Conservation (phyloP, 768 basidiomycete genomes). For the Lentinula edodes region DNA sequence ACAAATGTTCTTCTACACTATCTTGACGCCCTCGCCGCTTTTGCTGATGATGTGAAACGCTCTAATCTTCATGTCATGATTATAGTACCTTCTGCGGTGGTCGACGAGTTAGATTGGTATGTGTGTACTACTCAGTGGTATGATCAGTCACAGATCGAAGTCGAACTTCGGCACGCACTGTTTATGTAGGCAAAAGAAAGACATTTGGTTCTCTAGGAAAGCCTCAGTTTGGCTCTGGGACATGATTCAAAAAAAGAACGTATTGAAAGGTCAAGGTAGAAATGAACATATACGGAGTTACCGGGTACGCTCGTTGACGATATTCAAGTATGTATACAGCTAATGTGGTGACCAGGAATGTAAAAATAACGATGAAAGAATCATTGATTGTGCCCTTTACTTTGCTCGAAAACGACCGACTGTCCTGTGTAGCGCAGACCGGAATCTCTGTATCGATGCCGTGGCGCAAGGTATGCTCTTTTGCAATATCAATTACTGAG, state of each 20-base stretch:
- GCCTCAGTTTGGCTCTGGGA: constrained; percentile 66
- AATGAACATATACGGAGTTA: constrained; percentile 65
- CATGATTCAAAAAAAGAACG: constrained; percentile 50
- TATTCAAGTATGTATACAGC: neutral
- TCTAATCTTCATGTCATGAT: constrained; percentile 46
- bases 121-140: constrained; percentile 6
- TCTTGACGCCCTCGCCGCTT: constrained; percentile 57
- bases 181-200: constrained; percentile 39
- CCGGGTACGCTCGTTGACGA: constrained; percentile 34
- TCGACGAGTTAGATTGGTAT: constrained; percentile 74
- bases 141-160: neutral
- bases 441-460: constrained; percentile 53
- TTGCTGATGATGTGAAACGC: constrained; percentile 57
- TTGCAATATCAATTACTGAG: neutral
- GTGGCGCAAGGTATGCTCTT: constrained; percentile 37
- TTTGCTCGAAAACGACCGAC: constrained; percentile 41
- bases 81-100: constrained; percentile 69
- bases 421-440: constrained; percentile 65
- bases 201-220: constrained; percentile 58
- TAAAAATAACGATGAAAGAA: constrained; percentile 58
- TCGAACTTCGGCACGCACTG: neutral
- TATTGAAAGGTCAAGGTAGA: constrained; percentile 60
- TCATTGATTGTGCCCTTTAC: constrained; percentile 72
- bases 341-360: constrained; percentile 1
- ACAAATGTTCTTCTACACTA: constrained; percentile 74